Evolutionary conservation across 495 filamentous ascomycete genomes (phyloP), one percentile per base, ranked within the genome.

Genomic region (Collariella sp.): DNA sequence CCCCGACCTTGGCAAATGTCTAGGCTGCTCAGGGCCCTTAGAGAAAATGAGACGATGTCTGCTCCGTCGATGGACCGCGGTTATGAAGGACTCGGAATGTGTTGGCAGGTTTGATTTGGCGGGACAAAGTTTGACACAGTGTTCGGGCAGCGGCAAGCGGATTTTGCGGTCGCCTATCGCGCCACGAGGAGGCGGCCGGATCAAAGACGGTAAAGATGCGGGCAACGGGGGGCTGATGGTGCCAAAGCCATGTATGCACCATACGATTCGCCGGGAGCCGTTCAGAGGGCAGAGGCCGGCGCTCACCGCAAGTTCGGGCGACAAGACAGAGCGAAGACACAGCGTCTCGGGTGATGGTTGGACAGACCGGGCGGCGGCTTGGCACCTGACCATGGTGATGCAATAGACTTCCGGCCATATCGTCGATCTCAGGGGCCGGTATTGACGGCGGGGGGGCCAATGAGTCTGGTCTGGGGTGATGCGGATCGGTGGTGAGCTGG

Each of bases 231-330:
- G 16, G 20, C 18, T 38, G 36, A 23, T 55, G 45, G 52, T 45
- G 52, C 40, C 33, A 51, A 26, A 43, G 47, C 22, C 33, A 39
- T 31, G 42, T n/a, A 16, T 12, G 19, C n/a, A 42, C 46, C 40
- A 46, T 36, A 22, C 39, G 39, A 58, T 46, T 50, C 18, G 12
- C 16, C 26, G n/a, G 19, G 13, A 38, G 26, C 26, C 26, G 26
- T 4, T 31, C 29, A 36, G 5, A 23, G 48, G 31, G 16, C 35
- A 46, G 24, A 41, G 34, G 45, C 46, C 34, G 45, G 35, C 11
- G 19, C 33, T 61, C 58, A 61, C 58, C 58, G 58, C 54, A 61
- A 61, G 34, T 61, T 61, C 50, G 58, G 50, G 29, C 26, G 26
- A 41, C 5, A 35, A 48, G 39, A 19, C n/a, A 46, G 23, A 15